A percentile compares a stretch with the other conserved stretches of the same genome.
These are phyloP conservation scores for Russula sp. DNA, from an alignment of 768 basidiomycete species.

Conservation along the genomic window DNA sequence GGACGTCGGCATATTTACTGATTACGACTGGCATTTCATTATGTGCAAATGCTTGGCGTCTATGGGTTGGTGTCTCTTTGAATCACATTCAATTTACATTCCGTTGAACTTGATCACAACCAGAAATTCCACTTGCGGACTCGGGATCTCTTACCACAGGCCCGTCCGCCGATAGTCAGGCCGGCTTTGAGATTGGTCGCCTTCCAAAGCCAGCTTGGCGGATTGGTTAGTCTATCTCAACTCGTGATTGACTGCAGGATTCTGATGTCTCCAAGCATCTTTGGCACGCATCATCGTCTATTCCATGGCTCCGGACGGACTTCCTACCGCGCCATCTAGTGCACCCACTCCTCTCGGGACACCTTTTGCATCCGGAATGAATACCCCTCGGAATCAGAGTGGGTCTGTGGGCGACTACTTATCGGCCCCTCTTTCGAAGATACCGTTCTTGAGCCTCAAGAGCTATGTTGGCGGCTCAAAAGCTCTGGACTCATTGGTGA, in stretches of 20 bases:
- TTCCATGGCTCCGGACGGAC: constrained; percentile 73
- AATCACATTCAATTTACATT: constrained; percentile 3
- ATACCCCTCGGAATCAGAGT: constrained; percentile 52
- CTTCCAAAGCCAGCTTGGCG: constrained; percentile 72
- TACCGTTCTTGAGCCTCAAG: constrained; percentile 41
- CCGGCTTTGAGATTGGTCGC: constrained; percentile 69
- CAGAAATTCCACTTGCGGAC: constrained; percentile 72
- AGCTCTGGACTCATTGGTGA: constrained; percentile 81
- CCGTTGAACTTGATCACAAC: constrained; percentile 15
- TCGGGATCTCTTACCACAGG: constrained; percentile 73
- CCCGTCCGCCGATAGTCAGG: constrained; percentile 68
- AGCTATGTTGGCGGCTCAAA: constrained; percentile 79
- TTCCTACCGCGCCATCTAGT: constrained; percentile 55
- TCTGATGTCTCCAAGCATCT: constrained; percentile 49
- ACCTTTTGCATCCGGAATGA: constrained; percentile 61
- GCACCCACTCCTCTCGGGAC: constrained; percentile 73
- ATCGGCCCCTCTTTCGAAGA: constrained; percentile 54
- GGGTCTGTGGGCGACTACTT: constrained; percentile 54
- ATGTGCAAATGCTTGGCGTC: constrained; percentile 87
- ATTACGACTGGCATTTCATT: constrained; percentile 78
- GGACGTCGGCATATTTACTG: constrained; percentile 77
- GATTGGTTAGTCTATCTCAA: constrained; percentile 50
- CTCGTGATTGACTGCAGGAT: constrained; percentile 22
- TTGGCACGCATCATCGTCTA: constrained; percentile 85
- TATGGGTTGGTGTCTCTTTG: constrained; percentile 54